Conservation (phyloP, 306 rosid species). For the Malus sylvestris region DNA sequence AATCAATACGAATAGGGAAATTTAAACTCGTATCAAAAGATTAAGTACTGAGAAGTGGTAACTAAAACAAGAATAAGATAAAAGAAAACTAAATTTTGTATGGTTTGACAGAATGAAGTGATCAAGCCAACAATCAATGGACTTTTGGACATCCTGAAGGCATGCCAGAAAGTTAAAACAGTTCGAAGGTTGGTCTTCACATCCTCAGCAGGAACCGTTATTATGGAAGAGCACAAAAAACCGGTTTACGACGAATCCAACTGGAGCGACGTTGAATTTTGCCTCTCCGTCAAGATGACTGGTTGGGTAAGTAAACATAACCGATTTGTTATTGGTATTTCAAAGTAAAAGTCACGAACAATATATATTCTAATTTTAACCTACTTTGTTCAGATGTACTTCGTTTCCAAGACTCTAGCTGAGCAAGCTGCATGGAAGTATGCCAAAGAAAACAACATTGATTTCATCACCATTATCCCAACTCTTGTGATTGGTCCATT, state of each 20-base stretch:
- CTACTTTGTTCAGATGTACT: constrained; percentile 46
- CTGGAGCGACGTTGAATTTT: constrained; percentile 65
- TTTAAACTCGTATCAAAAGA: too few species aligned
- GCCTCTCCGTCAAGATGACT: constrained; percentile 46
- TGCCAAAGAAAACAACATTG: constrained; percentile 48
- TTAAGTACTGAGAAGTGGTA: too few species aligned
- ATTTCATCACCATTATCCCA: constrained; percentile 54
- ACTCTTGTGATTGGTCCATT: constrained; percentile 68
- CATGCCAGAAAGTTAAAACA: constrained; percentile 48
- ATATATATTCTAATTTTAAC: too few species aligned
- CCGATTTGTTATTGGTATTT: background rate
- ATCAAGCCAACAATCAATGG: constrained; percentile 67
- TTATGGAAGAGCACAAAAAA: constrained; percentile 27
- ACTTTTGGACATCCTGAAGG: constrained; percentile 53
- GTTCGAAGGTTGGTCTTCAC: constrained; percentile 59
- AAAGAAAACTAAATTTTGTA: background rate
- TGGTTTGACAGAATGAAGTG: constrained; percentile 57
- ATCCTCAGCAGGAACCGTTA: constrained; percentile 56
- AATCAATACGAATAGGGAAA: too few species aligned
- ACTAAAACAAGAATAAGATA: background rate
- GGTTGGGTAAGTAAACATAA: constrained; percentile 50
- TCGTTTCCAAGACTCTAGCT: constrained; percentile 70
- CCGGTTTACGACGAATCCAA: constrained; percentile 35
- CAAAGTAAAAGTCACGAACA: too few species aligned
- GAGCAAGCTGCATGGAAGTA: constrained; percentile 76